These are phyloP conservation scores for Picea abies DNA, from an alignment of 83 land plant species.

Conservation along the genomic window DNA sequence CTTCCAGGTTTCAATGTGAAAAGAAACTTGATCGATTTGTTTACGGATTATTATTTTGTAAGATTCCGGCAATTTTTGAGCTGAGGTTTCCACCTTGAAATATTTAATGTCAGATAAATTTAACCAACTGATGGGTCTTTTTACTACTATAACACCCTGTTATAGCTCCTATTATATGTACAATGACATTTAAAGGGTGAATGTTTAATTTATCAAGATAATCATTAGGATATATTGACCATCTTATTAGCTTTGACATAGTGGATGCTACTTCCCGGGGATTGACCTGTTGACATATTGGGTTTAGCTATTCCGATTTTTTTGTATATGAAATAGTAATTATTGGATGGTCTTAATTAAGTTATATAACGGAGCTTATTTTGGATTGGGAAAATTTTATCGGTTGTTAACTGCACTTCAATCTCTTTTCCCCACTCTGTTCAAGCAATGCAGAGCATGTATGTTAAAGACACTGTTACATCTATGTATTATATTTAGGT, in stretches of 20 bases:
- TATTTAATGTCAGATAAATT: background rate
- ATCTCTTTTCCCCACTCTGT: background rate
- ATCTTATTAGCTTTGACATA: background rate
- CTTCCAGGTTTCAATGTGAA: background rate
- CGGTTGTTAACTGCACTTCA: background rate
- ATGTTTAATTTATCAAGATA: background rate
- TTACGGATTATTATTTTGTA: conserved; percentile 11
- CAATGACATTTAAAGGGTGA: background rate
- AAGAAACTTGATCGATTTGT: conserved; percentile 5
- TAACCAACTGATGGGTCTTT: background rate
- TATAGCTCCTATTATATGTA: background rate
- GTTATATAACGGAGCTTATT: background rate
- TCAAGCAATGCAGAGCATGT: background rate
- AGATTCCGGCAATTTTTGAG: conserved; percentile 13
- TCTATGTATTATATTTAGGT: background rate
- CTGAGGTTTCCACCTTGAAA: background rate
- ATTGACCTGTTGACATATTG: conserved; percentile 2
- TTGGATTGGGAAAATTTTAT: background rate
- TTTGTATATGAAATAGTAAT: background rate
- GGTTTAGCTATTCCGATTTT: background rate
- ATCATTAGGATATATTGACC: background rate
- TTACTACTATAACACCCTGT: background rate
- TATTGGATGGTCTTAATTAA: background rate
- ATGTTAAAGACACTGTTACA: background rate
- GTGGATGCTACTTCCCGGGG: background rate